Base-by-base conservation (phyloP, 1,139 yeast species). In the Nadsonia starkeyi-henricii region DNA sequence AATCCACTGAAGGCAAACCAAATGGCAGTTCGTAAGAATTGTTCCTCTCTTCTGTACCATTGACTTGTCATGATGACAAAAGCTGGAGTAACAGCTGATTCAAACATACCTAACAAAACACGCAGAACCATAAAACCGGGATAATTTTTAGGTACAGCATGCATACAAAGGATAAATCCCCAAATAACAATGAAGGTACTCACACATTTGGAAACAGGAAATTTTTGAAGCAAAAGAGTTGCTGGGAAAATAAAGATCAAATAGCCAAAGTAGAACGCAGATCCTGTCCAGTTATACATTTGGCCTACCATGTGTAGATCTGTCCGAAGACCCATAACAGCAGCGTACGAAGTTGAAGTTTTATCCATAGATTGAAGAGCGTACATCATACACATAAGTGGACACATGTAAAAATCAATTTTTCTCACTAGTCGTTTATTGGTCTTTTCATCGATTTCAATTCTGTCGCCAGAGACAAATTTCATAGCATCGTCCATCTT, bases 291-390 rank as follows among this genome's bases (percentile, higher is more conserved):
- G 7, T 69, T 65, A 54, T 67, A 71, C 46, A 67, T 67, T 37
- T 64, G 57, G n/a, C 67, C 67, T 19, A 57, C 54, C 61, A 59
- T 58, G 33, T 54, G 36, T 45, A 70, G 56, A 50, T 70, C 65
- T 2, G 62, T 53, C 50, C 64, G 65, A 43, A 79, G 68, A 0
- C 84, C 84, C 71, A 79, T 68, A 46, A 81, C 69, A 0, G 83
- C 69, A 4, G 84, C 85, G 51, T 72, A 74, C 17, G 79, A 68
- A 41, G 72, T 76, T 7, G 84, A 66, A 15, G 72, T 63, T 57
- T 81, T 81, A 61, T 80, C 88, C 79, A 80, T 77, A 53, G 74
- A 78, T 60, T 80, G 85, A 43, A 73, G 66, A n/a, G 78, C 72
- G 58, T 78, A 78, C n/a, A 78, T 60, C 13, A 75, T 51, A 57